A percentile compares a stretch with the other conserved stretches of the same genome.
phyloP scores from a whole-genome alignment of 2,329 filamentous ascomycete genomes.

The Alternaria sp. region DNA sequence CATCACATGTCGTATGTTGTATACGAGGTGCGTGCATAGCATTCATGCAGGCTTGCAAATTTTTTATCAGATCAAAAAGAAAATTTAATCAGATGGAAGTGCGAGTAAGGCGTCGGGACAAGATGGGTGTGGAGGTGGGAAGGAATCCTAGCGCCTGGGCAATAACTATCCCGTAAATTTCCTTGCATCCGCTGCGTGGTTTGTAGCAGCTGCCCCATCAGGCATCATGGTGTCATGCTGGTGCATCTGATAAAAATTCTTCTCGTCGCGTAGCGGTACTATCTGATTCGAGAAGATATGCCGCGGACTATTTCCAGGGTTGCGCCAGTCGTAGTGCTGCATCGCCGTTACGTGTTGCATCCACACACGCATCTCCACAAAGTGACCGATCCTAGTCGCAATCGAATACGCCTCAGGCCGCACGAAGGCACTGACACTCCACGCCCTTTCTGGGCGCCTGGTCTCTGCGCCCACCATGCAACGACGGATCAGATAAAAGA shows the following conservation, averaged over 20 bases:
- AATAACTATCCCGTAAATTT: constrained; percentile 16
- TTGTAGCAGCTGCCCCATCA: constrained; percentile 7
- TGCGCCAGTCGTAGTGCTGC: constrained; percentile 7
- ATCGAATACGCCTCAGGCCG: background rate
- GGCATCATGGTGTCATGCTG: constrained; percentile 10
- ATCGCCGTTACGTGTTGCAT: constrained; percentile 28
- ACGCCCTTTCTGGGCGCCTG: background rate
- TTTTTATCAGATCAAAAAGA: constrained; percentile 32
- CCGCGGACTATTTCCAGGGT: background rate
- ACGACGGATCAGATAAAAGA: constrained; percentile 20
- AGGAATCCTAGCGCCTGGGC: constrained; percentile 12
- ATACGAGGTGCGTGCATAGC: background rate
- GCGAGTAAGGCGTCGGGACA: background rate
- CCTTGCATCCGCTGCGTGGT: constrained; percentile 19
- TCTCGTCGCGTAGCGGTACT: constrained; percentile 5
- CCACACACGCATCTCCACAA: constrained; percentile 12
- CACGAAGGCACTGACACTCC: background rate
- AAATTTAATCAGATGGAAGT: constrained; percentile 35
- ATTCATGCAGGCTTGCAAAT: constrained; percentile 14
- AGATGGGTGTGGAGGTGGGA: constrained; percentile 6
- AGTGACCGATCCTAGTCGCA: constrained; percentile 26
- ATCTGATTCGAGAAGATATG: constrained; percentile 7
- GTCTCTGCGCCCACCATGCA: background rate
- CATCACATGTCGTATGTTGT: constrained; percentile 3
- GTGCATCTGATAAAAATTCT: constrained; percentile 17